phyloP scores from a whole-genome alignment of 2,329 filamentous ascomycete species.

The Aspergillus sp. region DNA sequence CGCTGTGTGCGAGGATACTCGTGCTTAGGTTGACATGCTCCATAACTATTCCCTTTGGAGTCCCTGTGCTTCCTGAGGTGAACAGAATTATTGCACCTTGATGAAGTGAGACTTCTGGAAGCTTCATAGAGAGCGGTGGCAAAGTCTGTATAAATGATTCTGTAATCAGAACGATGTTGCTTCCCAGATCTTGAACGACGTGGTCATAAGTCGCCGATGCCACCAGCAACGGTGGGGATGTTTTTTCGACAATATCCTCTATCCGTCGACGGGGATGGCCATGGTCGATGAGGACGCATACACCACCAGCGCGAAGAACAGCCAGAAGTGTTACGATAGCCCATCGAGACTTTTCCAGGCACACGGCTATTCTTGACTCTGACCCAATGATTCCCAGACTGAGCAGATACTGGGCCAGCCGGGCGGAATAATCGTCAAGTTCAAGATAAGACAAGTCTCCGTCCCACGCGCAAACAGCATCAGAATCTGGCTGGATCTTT shows the following conservation, averaged over 20 bases:
- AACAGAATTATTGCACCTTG: background rate
- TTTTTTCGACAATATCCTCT: background rate
- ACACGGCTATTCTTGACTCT: too few species aligned
- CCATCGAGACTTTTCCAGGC: conserved; percentile 7
- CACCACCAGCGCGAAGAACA: conserved; percentile 19
- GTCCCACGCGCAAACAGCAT: conserved; percentile 15
- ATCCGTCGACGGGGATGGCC: conserved; percentile 18
- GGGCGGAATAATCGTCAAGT: background rate
- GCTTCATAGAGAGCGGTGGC: background rate
- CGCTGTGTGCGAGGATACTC: background rate
- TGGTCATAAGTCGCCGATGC: too few species aligned
- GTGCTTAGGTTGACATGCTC: background rate
- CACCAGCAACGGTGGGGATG: background rate
- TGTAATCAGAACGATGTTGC: too few species aligned
- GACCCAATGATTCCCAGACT: too few species aligned
- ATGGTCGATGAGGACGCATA: conserved; percentile 23
- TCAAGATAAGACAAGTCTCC: conserved; percentile 12
- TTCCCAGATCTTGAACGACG: too few species aligned
- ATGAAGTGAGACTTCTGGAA: too few species aligned
- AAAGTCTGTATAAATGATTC: too few species aligned
- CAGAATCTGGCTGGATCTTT: conserved; percentile 27
- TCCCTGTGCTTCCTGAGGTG: conserved; percentile 1
- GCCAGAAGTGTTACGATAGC: conserved; percentile 20
- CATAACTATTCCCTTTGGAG: background rate
- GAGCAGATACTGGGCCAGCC: too few species aligned